phyloP scores from a whole-genome alignment of 345 rosid genomes.

The Eucalyptus fibrosa region DNA sequence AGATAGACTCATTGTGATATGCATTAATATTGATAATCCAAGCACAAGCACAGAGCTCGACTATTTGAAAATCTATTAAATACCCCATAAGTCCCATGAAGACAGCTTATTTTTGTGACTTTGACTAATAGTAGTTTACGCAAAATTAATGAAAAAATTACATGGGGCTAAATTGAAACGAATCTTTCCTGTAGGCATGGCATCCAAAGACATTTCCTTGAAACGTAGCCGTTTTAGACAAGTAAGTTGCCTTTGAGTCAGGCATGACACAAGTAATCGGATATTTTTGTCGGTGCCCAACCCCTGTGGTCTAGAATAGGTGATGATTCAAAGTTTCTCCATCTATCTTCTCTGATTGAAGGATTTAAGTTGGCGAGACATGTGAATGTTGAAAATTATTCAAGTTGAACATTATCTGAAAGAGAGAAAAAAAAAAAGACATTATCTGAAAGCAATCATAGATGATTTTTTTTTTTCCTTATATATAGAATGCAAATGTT shows the following conservation, averaged over 20 bases:
- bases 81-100: fast-evolving
- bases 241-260: neutral
- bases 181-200: neutral
- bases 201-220: neutral
- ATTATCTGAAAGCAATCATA: neutral
- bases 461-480: neutral
- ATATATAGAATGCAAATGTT: neutral
- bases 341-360: neutral
- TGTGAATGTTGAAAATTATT: neutral
- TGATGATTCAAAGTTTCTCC: neutral
- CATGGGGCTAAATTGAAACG: neutral
- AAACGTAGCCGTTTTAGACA: neutral
- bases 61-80: neutral
- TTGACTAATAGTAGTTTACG: neutral
- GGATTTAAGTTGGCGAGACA: neutral
- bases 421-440: neutral
- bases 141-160: neutral
- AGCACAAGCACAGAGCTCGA: neutral
- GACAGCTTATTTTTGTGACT: neutral
- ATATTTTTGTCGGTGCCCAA: neutral
- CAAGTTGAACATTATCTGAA: neutral
- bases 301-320: neutral
- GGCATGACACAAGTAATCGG: too few species aligned
- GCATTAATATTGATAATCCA: neutral
- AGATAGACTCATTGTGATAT: neutral